Evolutionary conservation across 208 protist genomes (phyloP), one percentile per base, ranked within the genome.

Genomic region (Leishmania tarentolae): DNA sequence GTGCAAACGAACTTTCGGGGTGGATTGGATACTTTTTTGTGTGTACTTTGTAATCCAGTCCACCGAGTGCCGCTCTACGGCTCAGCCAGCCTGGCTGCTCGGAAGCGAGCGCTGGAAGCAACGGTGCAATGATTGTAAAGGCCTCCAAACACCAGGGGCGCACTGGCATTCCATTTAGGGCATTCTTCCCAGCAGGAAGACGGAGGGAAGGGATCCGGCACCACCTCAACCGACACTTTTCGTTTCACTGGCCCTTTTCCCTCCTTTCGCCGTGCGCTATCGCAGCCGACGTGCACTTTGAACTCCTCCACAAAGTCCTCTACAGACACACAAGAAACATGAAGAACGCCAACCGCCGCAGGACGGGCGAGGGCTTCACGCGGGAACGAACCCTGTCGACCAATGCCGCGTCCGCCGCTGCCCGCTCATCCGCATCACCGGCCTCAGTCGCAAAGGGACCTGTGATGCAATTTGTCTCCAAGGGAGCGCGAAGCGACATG

Each of bases 401-500:
- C 53, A 37, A 77, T 13, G 31, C 71, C 0, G 21, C 31, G 42
- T 31, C 47, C 52, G 46, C 72, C 37, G 1, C 47, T 61, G 3
- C 21, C 40, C 72, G 70, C 8, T 37, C 65, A 35, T 13, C 56
- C 35, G 50, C 50, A 28, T 53, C 50, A 15, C 15, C 50, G 50
- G 15, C 9, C 15, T 40, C 40, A 44, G 47, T 71, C 59, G 69
- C 72, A 24, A 50, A 78, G 53, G 50, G 69, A 78, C 46, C 63
- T 47, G 63, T 6, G 31, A 53, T 47, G 46, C 76, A 69, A 66
- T 68, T 82, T 47, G 71, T 76, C 35, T 81, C 69, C 35, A 84
- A 83, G 31, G 61, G 74, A 11, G 78, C 72, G 24, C 79, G 90
- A 21, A 92, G 74, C 59, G 92, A 95, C 50, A 91, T 94, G 86